Base-by-base conservation (phyloP, 495 filamentous ascomycete genomes). In the Penicillium canescens region DNA sequence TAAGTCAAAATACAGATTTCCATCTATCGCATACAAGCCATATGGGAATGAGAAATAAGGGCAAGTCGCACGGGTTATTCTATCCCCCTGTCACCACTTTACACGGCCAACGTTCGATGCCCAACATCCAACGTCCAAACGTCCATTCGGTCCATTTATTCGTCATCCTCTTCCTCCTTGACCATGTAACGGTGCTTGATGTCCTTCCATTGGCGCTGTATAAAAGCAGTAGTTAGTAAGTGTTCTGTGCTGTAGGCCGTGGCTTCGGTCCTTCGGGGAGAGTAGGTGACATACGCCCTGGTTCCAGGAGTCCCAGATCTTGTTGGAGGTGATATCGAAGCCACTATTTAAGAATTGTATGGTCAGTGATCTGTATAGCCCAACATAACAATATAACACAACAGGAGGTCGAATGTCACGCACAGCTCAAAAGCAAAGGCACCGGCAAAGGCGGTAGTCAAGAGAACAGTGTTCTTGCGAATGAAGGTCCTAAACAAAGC, bases 191-290 rank as follows among this genome's bases (percentile, higher is more conserved):
- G 86, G 68, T 84, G 73, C 70, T 94, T 91, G 78, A 99, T 97
- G 72, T 98, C 94, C 82, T 98, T 98, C 95, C 95, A 99, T 93
- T 98, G 95, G 60, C 94, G 91, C 90, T 98, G 66, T 68, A 62
- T 21, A 49, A 36, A 37, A 42, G 42, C 46, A 47, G 42, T 11
- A 18, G 65, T 81, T 63, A 79, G 76, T 60, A 35, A 57, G 49
- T 43, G 37, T 35, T 46, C 41, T 55, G 42, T 18, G 12, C 33
- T 28, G 8, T 31, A 31, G 28, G 28, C 28, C 28, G 28, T 31
- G 28, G 8, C 28, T 31, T 5, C 28, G 34, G 41, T 36, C 37
- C 41, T 51, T 42, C 28, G 28, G 37, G 26, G 46, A 50, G 39
- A 38, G 28, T 31, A 14, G 21, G 38, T 31, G 53, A 75, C 91